Conservation (phyloP, 2,329 filamentous ascomycete species). For the Metarhizium album region DNA sequence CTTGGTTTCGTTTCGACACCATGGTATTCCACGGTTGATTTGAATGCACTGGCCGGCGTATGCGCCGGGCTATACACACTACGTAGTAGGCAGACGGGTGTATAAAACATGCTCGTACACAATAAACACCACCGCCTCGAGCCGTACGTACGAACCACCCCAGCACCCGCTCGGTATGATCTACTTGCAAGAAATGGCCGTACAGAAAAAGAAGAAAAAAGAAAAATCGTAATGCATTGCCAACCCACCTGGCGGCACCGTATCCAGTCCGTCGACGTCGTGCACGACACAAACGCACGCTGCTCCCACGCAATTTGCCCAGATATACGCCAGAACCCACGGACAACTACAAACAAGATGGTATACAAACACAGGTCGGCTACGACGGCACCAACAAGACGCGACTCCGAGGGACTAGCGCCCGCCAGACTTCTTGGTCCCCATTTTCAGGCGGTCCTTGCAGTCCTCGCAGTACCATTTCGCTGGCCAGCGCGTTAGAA, state of each 20-base stretch:
- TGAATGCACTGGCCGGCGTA: too few relatives aligned
- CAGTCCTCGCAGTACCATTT: slow-evolving; percentile 80
- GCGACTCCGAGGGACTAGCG: slow-evolving; percentile 21
- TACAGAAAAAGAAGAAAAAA: too few relatives aligned
- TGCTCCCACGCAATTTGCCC: too few relatives aligned
- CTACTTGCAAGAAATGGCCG: too few relatives aligned
- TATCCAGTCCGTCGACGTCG: neutral
- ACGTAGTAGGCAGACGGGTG: too few relatives aligned
- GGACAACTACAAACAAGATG: neutral
- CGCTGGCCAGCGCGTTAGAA: slow-evolving; percentile 35
- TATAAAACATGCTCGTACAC: too few relatives aligned
- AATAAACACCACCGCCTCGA: too few relatives aligned
- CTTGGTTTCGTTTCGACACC: neutral
- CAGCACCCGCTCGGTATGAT: too few relatives aligned
- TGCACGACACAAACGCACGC: neutral
- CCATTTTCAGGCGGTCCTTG: slow-evolving; percentile 52
- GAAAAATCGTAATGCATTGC: neutral
- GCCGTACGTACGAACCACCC: too few relatives aligned
- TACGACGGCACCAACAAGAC: neutral
- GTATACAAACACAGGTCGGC: neutral
- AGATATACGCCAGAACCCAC: neutral
- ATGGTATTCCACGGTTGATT: too few relatives aligned
- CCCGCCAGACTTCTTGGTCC: slow-evolving; percentile 40
- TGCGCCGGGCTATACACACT: too few relatives aligned
- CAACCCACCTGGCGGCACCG: neutral